phyloP scores from a whole-genome alignment of 805 yeast species.

The Maudiozyma barnettii region DNA sequence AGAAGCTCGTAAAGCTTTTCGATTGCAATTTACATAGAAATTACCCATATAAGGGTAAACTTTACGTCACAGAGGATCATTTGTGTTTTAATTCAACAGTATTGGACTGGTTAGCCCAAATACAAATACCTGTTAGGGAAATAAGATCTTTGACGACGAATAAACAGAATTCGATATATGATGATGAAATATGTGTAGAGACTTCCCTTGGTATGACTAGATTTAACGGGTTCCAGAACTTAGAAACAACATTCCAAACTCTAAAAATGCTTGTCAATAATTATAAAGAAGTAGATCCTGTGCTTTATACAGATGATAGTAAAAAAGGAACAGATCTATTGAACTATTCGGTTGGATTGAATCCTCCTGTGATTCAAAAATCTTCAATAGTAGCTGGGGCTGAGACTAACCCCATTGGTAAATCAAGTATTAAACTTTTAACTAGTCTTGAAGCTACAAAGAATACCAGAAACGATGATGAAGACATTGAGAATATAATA shows the following conservation, averaged over 20 bases:
- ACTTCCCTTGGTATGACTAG: conserved; percentile 57
- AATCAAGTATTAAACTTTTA: conserved; percentile 7
- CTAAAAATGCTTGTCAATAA: conserved; percentile 58
- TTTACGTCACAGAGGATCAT: conserved; percentile 69
- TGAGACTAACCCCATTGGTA: background rate
- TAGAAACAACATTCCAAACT: conserved; percentile 68
- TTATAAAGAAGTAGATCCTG: background rate
- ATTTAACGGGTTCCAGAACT: conserved; percentile 78
- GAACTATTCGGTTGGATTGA: conserved; percentile 2
- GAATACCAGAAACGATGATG: conserved; percentile 9
- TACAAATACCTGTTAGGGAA: conserved; percentile 63
- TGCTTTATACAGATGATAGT: background rate
- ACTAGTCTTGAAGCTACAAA: conserved; percentile 5
- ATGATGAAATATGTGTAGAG: conserved; percentile 62
- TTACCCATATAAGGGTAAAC: conserved; percentile 75
- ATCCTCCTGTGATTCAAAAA: background rate
- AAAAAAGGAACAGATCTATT: conserved; percentile 2
- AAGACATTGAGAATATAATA: conserved; percentile 28
- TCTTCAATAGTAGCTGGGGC: background rate
- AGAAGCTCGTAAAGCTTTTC: conserved; percentile 72
- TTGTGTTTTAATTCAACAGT: conserved; percentile 74
- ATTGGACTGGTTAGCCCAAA: conserved; percentile 82
- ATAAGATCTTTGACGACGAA: conserved; percentile 56
- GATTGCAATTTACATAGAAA: conserved; percentile 85
- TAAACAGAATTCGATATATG: conserved; percentile 40